A percentile compares a stretch with the other conserved stretches of the same genome.
These are phyloP conservation scores for Coniella vitis DNA, from an alignment of 2,329 filamentous ascomycete genomes.

Conservation along the genomic window DNA sequence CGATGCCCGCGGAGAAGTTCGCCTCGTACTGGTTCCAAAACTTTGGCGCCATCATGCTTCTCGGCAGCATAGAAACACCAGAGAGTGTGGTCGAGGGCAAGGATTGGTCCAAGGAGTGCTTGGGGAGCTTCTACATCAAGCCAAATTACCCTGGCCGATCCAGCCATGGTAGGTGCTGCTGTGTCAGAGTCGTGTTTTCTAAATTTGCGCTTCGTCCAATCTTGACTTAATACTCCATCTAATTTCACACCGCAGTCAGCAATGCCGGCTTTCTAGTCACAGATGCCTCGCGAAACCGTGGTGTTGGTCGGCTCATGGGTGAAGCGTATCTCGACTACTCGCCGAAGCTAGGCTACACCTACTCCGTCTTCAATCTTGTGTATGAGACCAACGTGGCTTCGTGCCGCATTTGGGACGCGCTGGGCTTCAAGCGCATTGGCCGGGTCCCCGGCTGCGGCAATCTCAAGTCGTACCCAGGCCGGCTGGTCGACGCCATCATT, in stretches of 20 bases:
- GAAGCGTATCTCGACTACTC: conserved; percentile 74
- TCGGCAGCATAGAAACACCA: conserved; percentile 63
- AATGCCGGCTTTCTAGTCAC: conserved; percentile 77
- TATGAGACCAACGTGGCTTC: conserved; percentile 91
- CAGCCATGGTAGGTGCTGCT: conserved; percentile 49
- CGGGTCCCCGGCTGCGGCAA: conserved; percentile 68
- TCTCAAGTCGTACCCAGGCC: conserved; percentile 60
- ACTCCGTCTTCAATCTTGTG: conserved; percentile 89
- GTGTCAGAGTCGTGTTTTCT: neutral
- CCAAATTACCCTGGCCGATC: conserved; percentile 88
- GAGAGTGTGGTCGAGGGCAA: conserved; percentile 51
- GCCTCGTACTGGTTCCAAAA: conserved; percentile 85
- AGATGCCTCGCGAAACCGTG: conserved; percentile 64
- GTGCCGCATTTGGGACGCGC: conserved; percentile 83
- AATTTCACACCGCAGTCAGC: conserved; percentile 48
- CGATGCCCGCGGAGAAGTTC: conserved; percentile 68
- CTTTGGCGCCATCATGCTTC: conserved; percentile 81
- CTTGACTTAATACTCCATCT: neutral
- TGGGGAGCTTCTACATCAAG: conserved; percentile 91
- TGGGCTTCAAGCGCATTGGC: conserved; percentile 89
- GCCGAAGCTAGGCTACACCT: conserved; percentile 76
- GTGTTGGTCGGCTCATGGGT: conserved; percentile 69
- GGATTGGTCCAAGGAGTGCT: conserved; percentile 74
- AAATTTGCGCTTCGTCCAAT: too few relatives aligned
- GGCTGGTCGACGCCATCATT: conserved; percentile 69